Base-by-base conservation (phyloP, 2,329 filamentous ascomycete genomes). In the Ceratocystis huliohia region DNA sequence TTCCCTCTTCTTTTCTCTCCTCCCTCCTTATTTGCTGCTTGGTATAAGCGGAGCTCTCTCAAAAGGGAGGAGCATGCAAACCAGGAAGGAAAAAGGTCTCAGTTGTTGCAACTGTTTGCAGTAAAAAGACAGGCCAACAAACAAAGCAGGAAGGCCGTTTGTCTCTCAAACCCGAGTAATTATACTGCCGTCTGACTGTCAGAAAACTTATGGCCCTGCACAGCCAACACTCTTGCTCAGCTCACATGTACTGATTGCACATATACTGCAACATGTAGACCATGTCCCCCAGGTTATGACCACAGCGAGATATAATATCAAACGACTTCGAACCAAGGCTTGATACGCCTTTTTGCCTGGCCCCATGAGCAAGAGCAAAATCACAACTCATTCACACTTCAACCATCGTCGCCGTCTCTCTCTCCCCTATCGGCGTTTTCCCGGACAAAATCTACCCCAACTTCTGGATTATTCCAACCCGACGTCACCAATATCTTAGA, bases 211-310 rank as follows among this genome's bases (percentile, higher is more conserved):
- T 59, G 56, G 56, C 56, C 56, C 56, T 59, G 56, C 56, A 59
- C 56, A 28, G 56, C 56, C 56, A 59, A 30, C 56, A 59, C 48
- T 53, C 48, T 53, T 10, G 48, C 48, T 53, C 48, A 53, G 48
- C 48, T 53, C 10, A 53, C 10, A 28, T 53, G 48, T 53, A 28
- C 48, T 53, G 37, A 41, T 41, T 41, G 20, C n/a, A 28, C 22
- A 53, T 53, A 13, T 25, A 50, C 48, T 22, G 37, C 37, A 13
- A 41, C 37, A 41, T 41, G 37, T 41, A 15, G 37, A 15, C n/a
- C 48, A 53, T 8, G 48, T 13, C 30, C 53, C 50, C 5, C 28
- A 20, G 56, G 25, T 20, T 59, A 53, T 50, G 13, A 50, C 48
- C 48, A 22, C 48, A 25, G 13, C 48, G 48, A 50, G 48, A 22